These are phyloP conservation scores for Suillus weaverae DNA, from an alignment of 768 basidiomycete genomes.

Conservation along the genomic window DNA sequence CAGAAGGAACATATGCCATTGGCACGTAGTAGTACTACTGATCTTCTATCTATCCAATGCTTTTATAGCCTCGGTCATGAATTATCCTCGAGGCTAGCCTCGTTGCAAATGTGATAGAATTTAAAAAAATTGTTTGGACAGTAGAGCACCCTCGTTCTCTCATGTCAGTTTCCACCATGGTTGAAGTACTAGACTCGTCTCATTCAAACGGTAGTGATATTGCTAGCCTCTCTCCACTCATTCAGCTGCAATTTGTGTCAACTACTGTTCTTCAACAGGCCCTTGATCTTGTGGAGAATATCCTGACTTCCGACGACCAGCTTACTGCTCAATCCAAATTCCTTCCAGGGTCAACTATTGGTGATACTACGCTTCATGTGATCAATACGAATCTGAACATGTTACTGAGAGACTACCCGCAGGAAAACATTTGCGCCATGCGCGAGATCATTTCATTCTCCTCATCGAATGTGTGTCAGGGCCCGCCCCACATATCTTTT, in stretches of 20 bases:
- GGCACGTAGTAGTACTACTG: not conserved
- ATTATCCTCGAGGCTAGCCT: conserved; percentile 25
- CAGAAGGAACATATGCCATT: conserved; percentile 55
- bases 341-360: conserved; percentile 87
- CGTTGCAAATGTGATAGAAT: not conserved
- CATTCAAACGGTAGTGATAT: conserved; percentile 12
- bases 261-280: conserved; percentile 70
- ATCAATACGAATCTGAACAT: not conserved
- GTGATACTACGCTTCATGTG: conserved; percentile 37
- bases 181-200: conserved; percentile 16
- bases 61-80: conserved; percentile 3
- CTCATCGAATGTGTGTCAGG: conserved; percentile 55
- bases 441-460: conserved; percentile 77
- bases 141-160: not conserved
- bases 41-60: not conserved
- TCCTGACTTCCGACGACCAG: conserved; percentile 67
- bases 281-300: conserved; percentile 66
- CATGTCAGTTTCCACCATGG: conserved; percentile 24
- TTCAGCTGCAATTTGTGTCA: conserved; percentile 65
- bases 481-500: conserved; percentile 52
- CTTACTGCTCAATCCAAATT: conserved; percentile 66
- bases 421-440: conserved; percentile 89
- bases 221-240: conserved; percentile 34
- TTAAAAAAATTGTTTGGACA: not conserved
- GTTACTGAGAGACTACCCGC: conserved; percentile 6